These are phyloP conservation scores for Penicillium arizonense DNA, from an alignment of 495 filamentous ascomycete species.

Conservation along the genomic window DNA sequence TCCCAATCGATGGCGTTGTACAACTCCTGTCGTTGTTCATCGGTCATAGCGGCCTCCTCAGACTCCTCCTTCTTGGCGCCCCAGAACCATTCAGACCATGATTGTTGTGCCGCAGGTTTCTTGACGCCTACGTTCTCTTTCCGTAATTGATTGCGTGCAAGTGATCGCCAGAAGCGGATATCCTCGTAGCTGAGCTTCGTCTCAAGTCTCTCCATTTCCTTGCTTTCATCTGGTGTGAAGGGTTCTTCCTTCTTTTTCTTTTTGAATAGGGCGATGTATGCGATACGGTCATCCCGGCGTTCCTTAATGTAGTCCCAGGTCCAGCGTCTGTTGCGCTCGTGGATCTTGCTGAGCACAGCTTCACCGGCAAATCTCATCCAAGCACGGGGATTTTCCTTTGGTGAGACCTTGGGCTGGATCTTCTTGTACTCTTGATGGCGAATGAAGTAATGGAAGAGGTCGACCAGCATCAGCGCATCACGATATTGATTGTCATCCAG, in stretches of 20 bases:
- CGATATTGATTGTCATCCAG: constrained; percentile 96
- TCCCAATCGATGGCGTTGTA: constrained; percentile 98
- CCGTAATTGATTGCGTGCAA: constrained; percentile 89
- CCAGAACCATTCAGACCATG: constrained; percentile 89
- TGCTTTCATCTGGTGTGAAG: constrained; percentile 63
- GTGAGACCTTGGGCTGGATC: constrained; percentile 77
- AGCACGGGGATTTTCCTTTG: constrained; percentile 86
- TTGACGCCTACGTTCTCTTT: constrained; percentile 89
- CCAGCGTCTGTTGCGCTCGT: constrained; percentile 85
- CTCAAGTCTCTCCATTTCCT: constrained; percentile 74
- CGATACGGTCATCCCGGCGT: constrained; percentile 81
- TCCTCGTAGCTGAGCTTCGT: constrained; percentile 92
- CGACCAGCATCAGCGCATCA: constrained; percentile 94
- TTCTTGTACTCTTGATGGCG: constrained; percentile 97
- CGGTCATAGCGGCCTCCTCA: constrained; percentile 79
- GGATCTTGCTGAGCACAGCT: constrained; percentile 87
- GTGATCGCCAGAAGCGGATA: constrained; percentile 91
- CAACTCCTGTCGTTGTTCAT: constrained; percentile 92
- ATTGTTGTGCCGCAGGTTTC: constrained; percentile 62
- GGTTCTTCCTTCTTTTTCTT: constrained; percentile 79
- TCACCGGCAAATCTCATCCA: constrained; percentile 90
- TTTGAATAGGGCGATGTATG: constrained; percentile 94
- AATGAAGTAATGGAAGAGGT: constrained; percentile 97
- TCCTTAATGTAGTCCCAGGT: constrained; percentile 94
- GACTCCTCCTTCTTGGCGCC: constrained; percentile 69